These are phyloP conservation scores for Aureobasidium sp. DNA, from an alignment of 2,329 filamentous ascomycete genomes.

Conservation along the genomic window DNA sequence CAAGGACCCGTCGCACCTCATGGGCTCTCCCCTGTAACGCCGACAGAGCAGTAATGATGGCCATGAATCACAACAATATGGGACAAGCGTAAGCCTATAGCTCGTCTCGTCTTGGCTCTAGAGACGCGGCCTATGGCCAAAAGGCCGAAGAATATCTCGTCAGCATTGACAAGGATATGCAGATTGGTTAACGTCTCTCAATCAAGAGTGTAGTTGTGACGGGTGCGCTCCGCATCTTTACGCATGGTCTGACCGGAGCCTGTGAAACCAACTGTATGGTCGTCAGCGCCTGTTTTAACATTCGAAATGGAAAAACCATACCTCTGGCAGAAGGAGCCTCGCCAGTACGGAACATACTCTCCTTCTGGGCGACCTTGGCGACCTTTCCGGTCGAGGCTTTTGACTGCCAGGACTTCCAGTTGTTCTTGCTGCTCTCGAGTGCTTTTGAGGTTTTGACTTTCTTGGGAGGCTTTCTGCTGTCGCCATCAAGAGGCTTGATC, in stretches of 20 bases:
- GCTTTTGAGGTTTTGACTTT: conserved; percentile 86
- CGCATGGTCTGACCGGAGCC: conserved; percentile 94
- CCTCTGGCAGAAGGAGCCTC: conserved; percentile 81
- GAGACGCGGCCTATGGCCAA: not conserved
- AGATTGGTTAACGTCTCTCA: not conserved
- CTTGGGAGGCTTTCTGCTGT: conserved; percentile 52
- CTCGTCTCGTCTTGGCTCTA: not conserved
- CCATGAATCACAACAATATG: not conserved
- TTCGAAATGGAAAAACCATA: conserved; percentile 38
- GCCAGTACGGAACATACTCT: conserved; percentile 94
- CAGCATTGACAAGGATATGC: no score
- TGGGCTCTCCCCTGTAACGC: no score
- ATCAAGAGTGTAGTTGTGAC: conserved; percentile 67
- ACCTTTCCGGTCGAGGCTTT: conserved; percentile 52
- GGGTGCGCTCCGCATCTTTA: conserved; percentile 74
- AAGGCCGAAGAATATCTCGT: no score
- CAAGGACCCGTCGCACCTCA: no score
- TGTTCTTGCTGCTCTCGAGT: conserved; percentile 81
- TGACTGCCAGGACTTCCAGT: conserved; percentile 87
- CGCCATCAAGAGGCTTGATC: conserved; percentile 54
- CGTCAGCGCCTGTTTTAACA: conserved; percentile 23
- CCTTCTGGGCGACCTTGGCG: conserved; percentile 69
- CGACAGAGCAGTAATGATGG: not conserved
- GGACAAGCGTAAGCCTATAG: not conserved
- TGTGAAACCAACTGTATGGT: conserved; percentile 74